These are phyloP conservation scores for Tilletia setariae DNA, from an alignment of 1,284 basidiomycete genomes.

Conservation along the genomic window DNA sequence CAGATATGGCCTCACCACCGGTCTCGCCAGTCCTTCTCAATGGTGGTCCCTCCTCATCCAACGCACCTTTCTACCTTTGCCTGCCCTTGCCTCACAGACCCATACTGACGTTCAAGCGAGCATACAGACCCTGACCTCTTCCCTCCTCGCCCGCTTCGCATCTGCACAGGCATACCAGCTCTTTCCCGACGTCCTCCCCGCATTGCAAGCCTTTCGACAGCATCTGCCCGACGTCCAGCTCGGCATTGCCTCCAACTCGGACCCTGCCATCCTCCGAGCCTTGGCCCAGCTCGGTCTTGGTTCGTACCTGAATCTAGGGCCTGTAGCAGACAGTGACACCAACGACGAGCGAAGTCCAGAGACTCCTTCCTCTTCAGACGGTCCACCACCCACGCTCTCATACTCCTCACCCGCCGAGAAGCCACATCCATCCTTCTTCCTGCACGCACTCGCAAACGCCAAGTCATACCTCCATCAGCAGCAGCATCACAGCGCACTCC, in stretches of 20 bases:
- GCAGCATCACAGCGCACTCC: too few relatives aligned
- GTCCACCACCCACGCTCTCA: conserved; percentile 25
- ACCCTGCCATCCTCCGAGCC: conserved; percentile 29
- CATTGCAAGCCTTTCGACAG: conserved; percentile 17
- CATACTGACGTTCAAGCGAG: too few relatives aligned
- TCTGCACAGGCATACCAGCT: conserved; percentile 29
- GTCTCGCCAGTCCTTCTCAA: conserved; percentile 29
- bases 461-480: neutral
- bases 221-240: conserved; percentile 13
- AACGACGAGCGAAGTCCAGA: neutral
- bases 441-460: conserved; percentile 26
- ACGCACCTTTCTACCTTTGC: conserved; percentile 27
- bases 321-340: too few relatives aligned
- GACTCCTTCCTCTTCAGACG: neutral
- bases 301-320: conserved; percentile 25
- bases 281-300: conserved; percentile 29
- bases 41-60: conserved; percentile 38
- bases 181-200: conserved; percentile 31
- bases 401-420: conserved; percentile 35
- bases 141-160: conserved; percentile 31
- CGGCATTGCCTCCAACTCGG: conserved; percentile 36
- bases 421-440: conserved; percentile 31
- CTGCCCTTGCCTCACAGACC: conserved; percentile 14
- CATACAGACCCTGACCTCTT: conserved; percentile 19
- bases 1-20: conserved; percentile 30